These are phyloP conservation scores for Petunia hybrid DNA, from an alignment of 305 asterid species.

Conservation along the genomic window DNA sequence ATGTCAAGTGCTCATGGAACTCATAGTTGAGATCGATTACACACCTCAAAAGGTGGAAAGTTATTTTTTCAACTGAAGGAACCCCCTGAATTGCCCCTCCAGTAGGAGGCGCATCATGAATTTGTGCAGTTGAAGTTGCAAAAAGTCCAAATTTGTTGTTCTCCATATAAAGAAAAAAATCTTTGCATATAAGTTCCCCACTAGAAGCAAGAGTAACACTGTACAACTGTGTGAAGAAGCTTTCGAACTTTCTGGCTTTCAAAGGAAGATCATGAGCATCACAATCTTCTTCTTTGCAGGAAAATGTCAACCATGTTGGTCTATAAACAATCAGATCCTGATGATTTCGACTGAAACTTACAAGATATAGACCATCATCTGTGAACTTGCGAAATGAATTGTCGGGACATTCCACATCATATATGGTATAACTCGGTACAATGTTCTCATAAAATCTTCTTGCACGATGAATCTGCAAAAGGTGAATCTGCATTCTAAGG, in stretches of 20 bases:
- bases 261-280: constrained; percentile 68
- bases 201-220: constrained; percentile 73
- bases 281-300: constrained; percentile 75
- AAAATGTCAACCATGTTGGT: constrained; percentile 87
- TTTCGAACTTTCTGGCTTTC: constrained; percentile 84
- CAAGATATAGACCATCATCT: constrained; percentile 89
- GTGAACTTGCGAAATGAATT: constrained; percentile 93
- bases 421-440: constrained; percentile 85
- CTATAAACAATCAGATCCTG: constrained; percentile 92
- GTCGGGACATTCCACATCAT: constrained; percentile 92
- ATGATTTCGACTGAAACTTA: constrained; percentile 91
- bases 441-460: constrained; percentile 91
- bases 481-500: constrained; percentile 11
- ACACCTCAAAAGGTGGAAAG: constrained; percentile 94
- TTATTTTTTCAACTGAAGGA: constrained; percentile 85
- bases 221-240: constrained; percentile 82
- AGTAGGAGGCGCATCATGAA: constrained; percentile 83
- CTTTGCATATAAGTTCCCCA: constrained; percentile 95
- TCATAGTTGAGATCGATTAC: constrained; percentile 41
- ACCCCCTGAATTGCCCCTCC: constrained; percentile 93
- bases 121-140: constrained; percentile 90
- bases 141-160: constrained; percentile 80
- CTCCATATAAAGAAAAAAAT: constrained; percentile 82
- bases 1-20: constrained; percentile 23
- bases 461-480: constrained; percentile 72